Evolutionary conservation across 2,329 filamentous ascomycete genomes (phyloP), one percentile per base, ranked within the genome.

Genomic region (Dactylellina haptotyla): DNA sequence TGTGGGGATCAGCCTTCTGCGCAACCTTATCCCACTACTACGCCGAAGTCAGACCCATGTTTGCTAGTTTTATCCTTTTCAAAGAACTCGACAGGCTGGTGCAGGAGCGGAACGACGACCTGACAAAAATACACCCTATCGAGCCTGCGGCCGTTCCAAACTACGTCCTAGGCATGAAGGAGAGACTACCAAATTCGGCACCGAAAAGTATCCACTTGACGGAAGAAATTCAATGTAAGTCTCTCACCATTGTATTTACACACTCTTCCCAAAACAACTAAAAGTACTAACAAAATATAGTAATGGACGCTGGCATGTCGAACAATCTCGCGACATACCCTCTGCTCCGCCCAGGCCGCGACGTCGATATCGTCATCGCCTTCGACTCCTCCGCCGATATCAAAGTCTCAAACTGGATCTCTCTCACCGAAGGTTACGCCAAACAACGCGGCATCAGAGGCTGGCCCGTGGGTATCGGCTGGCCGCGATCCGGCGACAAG

Each of bases 321-420:
- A 98, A 99, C 80, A 99, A 99, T 79, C 84, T 99, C 6, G 95
- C 95, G 1, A 93, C 98, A 43, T 99, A 99, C 80, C 95, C 95
- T 0, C 85, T 98, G 2, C 87, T 99, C 16, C 88, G 95, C 9
- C 92, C 92, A 0, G 94, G 93, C 1, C 87, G 95, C 34, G 87
- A 96, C 65, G 89, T 99, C 4, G 95, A 99, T 77, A 86, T 99
- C 45, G 84, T 98, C 48, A 87, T 99, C 48, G 92, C 93, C 2
- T 99, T 99, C 80, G 95, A 99, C 80, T 93, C 93, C 2, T 96
- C 92, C 0, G 93, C 93, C 18, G 95, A 99, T 77, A 91, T 97
- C 71, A 92, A 90, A 79, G 91, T 90, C 4, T 93, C 97, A 78
- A 98, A 99, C 79, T 99, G 95, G 95, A 88, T 99, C 16, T 92